Base-by-base conservation (phyloP, 495 filamentous ascomycete species). In the Cercophora newfieldiana region DNA sequence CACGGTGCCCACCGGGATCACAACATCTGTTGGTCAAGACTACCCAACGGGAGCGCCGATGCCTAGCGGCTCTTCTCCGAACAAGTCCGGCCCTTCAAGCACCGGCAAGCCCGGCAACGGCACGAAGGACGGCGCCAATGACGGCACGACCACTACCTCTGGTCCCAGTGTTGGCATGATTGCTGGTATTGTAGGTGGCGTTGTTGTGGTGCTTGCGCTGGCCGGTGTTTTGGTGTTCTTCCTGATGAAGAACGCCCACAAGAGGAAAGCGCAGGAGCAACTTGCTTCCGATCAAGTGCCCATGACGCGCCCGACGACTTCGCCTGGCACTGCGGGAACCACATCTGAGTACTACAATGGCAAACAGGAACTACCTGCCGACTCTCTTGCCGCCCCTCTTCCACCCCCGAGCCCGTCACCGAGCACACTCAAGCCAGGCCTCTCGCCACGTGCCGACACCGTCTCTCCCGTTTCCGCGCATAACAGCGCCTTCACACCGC, bases 381-480 rank as follows among this genome's bases (percentile, higher is more conserved):
- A 67, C 14, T 62, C 68, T 1, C 16, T 71, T 25, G 58, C 67
- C 25, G 72, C 65, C 0, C 54, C 72, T 3, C 47, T 37, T 14
- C 54, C 73, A 7, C 64, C 77, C 16, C 66, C 68, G 12, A 78
- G 76, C 61, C 71, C 70, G 10, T 70, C 72, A 56, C 70, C 66
- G 4, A 76, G 71, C 63, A 74, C 65, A 22, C 61, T 75, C 48
- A 74, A 75, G 49, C 56, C 22, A n/a, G 65, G 63, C 53, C 58
- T 53, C 3, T 63, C 63, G 3, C 33, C 63, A 3, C 71, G 74
- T 14, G 59, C 37, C 22, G 71, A 75, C 30, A 79, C 66, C 65
- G 71, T 78, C n/a, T 80, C 79, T 0, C 80, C 80, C 2, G 69
- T 76, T 37, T 79, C 79, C 7, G 73, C 71, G 8, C 66, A 74